Evolutionary conservation across 2,329 filamentous ascomycete genomes (phyloP).

Genomic region (Ploettnerulaceae sp.): DNA sequence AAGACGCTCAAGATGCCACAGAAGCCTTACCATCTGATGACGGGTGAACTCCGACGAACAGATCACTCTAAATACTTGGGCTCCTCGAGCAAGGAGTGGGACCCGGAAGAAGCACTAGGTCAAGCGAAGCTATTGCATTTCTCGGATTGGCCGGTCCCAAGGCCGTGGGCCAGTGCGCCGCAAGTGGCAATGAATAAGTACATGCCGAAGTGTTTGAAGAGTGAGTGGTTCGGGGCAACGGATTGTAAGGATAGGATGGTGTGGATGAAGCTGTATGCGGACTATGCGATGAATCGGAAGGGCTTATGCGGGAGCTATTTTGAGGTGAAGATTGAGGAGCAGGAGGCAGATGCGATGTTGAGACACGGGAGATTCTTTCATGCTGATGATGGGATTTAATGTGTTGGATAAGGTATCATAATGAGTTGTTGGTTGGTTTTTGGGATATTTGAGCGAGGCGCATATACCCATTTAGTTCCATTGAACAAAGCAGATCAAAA

Average conservation of each 20-base stretch:
- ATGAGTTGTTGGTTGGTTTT: background rate
- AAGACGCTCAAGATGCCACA: conserved; percentile 52
- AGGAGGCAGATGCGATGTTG: conserved; percentile 16
- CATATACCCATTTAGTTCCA: too few species aligned
- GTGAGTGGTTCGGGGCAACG: conserved; percentile 30
- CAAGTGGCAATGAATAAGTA: conserved; percentile 29
- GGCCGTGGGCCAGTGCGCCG: conserved; percentile 44
- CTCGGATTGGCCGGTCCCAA: conserved; percentile 56
- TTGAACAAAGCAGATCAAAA: too few species aligned
- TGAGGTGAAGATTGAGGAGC: conserved; percentile 24
- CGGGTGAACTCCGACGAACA: conserved; percentile 49
- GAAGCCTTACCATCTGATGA: conserved; percentile 49
- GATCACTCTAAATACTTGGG: conserved; percentile 50
- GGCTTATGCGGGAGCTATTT: conserved; percentile 28
- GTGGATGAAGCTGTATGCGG: conserved; percentile 28
- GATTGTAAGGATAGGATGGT: conserved; percentile 28
- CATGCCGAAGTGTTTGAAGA: conserved; percentile 28
- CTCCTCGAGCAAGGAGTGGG: conserved; percentile 45
- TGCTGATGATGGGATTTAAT: conserved; percentile 19
- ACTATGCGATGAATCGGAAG: conserved; percentile 26
- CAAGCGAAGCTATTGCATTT: conserved; percentile 57
- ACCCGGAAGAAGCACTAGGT: conserved; percentile 44
- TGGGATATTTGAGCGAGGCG: background rate
- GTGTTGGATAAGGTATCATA: background rate
- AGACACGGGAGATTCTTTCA: conserved; percentile 23